phyloP scores from a whole-genome alignment of 805 yeast species.

The Cyberlindnera amylophila region DNA sequence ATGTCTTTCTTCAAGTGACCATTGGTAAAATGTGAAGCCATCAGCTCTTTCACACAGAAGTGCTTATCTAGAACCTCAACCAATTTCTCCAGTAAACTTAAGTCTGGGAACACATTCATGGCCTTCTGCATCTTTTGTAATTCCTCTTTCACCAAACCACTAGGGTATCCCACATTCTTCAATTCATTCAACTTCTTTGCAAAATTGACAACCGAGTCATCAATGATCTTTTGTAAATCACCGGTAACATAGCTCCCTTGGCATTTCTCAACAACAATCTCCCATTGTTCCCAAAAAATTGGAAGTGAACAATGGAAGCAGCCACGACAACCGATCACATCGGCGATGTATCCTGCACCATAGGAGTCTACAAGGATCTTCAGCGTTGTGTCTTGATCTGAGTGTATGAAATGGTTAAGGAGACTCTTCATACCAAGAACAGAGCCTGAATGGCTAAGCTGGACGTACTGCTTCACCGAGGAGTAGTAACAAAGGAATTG shows the following conservation, averaged over 20 bases:
- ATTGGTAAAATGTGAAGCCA: neutral
- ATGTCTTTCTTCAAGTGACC: neutral
- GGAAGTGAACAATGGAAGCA: slow-evolving; percentile 7
- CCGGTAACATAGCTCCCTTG: neutral
- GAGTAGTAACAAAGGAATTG: slow-evolving; percentile 5
- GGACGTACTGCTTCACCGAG: slow-evolving; percentile 4
- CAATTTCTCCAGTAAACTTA: slow-evolving; percentile 1
- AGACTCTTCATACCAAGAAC: slow-evolving; percentile 3
- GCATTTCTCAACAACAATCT: neutral
- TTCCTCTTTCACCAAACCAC: neutral
- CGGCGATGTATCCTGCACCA: slow-evolving; percentile 7
- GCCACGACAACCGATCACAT: slow-evolving; percentile 1
- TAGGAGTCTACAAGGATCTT: neutral
- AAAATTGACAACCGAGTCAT: neutral
- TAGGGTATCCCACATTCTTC: neutral
- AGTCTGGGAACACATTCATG: neutral
- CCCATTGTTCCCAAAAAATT: slow-evolving; percentile 8
- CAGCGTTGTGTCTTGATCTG: slow-evolving; percentile 3
- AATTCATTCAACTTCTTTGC: neutral
- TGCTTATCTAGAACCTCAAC: neutral
- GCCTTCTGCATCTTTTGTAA: neutral
- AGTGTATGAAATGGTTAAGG: slow-evolving; percentile 2
- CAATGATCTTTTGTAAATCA: neutral
- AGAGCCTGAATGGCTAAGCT: slow-evolving; percentile 3
- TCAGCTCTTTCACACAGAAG: neutral